Evolutionary conservation across 441 rosid species (phyloP), one percentile per base, ranked within the genome.

Genomic region (Aquilaria agallochum): DNA sequence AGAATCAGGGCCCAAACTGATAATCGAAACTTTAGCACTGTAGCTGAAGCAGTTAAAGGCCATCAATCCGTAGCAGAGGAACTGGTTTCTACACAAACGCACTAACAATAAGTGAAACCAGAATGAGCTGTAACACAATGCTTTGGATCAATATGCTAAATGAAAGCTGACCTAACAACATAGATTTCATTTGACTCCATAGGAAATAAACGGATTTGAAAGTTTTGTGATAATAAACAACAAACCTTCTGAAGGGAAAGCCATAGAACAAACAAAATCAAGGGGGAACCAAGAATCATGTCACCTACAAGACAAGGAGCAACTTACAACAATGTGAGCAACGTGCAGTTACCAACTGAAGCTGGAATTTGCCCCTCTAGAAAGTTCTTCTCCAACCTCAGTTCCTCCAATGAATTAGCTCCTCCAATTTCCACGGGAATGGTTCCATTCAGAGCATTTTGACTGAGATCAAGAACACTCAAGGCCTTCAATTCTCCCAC

Each of bases 351-450:
- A 72, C 72, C 79, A 44, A 87, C 73, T 13, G 88, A 77, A 62
- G 82, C 56, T 5, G 93, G 93, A 49, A 87, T 77, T 65, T 32
- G 69, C 63, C 90, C 90, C 42, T 27, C 50, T 31, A 87, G 72
- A 51, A 62, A 48, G 67, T 87, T 87, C 47, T 55, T 70, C 27
- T 70, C 83, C 7, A 87, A 74, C 62, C 85, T 76, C 76, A 87
- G 60, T 64, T 79, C 83, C 63, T 73, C 68, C 62, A 87, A 70
- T 58, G 94, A 80, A 72, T 59, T 63, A 59, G 85, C 83, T 63
- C 80, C 80, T 50, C 88, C 74, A 8, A 80, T 78, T 73, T 84
- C 90, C 50, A 60, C 33, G 50, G 90, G 88, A 71, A 87, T 65
- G 53, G 65, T 73, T 56, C 87, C 94, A 15, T 73, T 82, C 56